phyloP scores from a whole-genome alignment of 2,329 filamentous ascomycete species.

The Trichophyton benhamiae region DNA sequence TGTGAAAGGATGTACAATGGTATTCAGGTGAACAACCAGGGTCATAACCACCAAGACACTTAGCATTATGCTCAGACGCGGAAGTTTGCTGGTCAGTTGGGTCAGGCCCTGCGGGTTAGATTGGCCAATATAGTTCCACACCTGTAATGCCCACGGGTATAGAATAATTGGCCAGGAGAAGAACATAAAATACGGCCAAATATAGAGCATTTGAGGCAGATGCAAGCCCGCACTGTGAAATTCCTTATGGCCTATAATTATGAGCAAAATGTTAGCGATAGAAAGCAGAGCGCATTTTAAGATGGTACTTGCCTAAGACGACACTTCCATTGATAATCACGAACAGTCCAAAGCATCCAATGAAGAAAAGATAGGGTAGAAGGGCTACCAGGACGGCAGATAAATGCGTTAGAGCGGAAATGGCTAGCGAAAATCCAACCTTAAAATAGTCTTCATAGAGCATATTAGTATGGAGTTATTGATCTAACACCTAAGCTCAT shows the following conservation, averaged over 20 bases:
- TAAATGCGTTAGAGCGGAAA: constrained; percentile 42
- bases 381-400: constrained; percentile 29
- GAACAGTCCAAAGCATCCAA: constrained; percentile 59
- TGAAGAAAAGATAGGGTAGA: constrained; percentile 46
- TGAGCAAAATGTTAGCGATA: constrained; percentile 18
- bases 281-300: neutral
- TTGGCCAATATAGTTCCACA: constrained; percentile 11
- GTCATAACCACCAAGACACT: constrained; percentile 33
- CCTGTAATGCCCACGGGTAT: constrained; percentile 38
- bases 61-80: constrained; percentile 27
- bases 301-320: constrained; percentile 55
- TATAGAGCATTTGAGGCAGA: constrained; percentile 83
- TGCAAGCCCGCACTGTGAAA: constrained; percentile 88
- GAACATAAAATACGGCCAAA: constrained; percentile 81
- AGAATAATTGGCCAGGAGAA: constrained; percentile 73
- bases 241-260: constrained; percentile 64
- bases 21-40: constrained; percentile 62
- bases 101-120: neutral
- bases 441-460: constrained; percentile 35
- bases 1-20: constrained; percentile 88
- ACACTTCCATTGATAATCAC: constrained; percentile 82
- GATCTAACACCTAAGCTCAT: neutral
- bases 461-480: neutral
- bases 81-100: constrained; percentile 20
- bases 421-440: constrained; percentile 49